Conservation (phyloP, 2,329 filamentous ascomycete genomes). For the Penicillium sp. region DNA sequence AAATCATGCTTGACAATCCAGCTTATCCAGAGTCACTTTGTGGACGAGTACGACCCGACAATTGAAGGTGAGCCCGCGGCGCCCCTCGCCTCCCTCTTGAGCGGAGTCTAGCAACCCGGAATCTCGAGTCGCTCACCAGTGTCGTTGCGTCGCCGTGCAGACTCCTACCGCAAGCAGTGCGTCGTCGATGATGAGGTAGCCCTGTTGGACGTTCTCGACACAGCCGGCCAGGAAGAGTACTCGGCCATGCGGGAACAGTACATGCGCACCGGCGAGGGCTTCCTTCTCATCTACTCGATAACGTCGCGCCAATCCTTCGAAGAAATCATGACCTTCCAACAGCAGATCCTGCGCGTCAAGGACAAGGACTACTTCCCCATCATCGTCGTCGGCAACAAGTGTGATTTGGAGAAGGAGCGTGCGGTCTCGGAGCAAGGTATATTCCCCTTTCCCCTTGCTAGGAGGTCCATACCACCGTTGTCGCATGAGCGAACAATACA, state of each 20-base stretch:
- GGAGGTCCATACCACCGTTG: not conserved
- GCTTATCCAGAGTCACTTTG: slow-evolving; percentile 92
- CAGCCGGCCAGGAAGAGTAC: slow-evolving; percentile 97
- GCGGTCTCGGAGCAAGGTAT: slow-evolving; percentile 89
- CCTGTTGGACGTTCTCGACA: slow-evolving; percentile 95
- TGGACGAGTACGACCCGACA: slow-evolving; percentile 98
- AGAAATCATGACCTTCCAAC: slow-evolving; percentile 97
- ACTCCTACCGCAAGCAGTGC: slow-evolving; percentile 99
- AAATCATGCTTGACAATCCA: slow-evolving; percentile 99
- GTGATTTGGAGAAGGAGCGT: slow-evolving; percentile 90
- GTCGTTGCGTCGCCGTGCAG: slow-evolving; percentile 49
- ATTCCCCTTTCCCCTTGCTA: slow-evolving; percentile 32
- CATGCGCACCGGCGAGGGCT: slow-evolving; percentile 98
- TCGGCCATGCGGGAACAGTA: slow-evolving; percentile 99
- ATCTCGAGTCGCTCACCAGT: slow-evolving; percentile 15
- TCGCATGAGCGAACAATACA: too few species aligned
- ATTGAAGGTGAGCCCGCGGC: slow-evolving; percentile 73
- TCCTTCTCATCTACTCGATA: slow-evolving; percentile 97
- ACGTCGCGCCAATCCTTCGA: slow-evolving; percentile 96
- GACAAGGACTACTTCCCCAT: slow-evolving; percentile 99
- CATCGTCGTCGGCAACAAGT: slow-evolving; percentile 98
- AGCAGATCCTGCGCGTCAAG: slow-evolving; percentile 97
- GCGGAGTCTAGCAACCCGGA: too few species aligned
- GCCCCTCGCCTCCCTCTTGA: too few species aligned
- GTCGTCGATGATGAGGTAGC: slow-evolving; percentile 98